Conservation (phyloP, 2,329 filamentous ascomycete species). For the Colletotrichum sp. region DNA sequence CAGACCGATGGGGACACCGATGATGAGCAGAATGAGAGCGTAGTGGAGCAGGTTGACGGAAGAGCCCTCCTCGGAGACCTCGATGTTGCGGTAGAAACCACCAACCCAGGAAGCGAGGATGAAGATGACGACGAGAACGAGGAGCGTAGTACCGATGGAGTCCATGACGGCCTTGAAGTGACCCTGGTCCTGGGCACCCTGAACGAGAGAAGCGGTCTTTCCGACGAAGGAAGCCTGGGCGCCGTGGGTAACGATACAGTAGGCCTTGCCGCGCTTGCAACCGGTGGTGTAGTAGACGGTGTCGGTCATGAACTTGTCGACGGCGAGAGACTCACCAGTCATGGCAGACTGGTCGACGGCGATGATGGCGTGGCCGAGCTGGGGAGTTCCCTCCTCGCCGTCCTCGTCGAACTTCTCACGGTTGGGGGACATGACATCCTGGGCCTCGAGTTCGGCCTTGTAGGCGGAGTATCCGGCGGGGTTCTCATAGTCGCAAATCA, state of each 20-base stretch:
- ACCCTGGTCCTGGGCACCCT: conserved; percentile 77
- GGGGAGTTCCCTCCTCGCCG: conserved; percentile 56
- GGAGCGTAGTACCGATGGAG: conserved; percentile 75
- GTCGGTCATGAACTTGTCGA: conserved; percentile 81
- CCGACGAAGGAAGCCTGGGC: conserved; percentile 79
- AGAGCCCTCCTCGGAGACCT: conserved; percentile 53
- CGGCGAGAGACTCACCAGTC: conserved; percentile 80
- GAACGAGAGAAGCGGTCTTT: conserved; percentile 75
- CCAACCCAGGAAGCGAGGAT: conserved; percentile 79
- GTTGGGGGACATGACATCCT: conserved; percentile 40
- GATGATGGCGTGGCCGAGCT: conserved; percentile 70
- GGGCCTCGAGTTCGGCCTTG: conserved; percentile 66
- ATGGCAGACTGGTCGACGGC: conserved; percentile 82
- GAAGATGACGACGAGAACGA: conserved; percentile 80
- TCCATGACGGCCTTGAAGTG: conserved; percentile 88
- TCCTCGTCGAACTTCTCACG: conserved; percentile 59
- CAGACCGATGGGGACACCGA: conserved; percentile 81
- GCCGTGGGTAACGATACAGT: conserved; percentile 70
- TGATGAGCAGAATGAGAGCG: conserved; percentile 74
- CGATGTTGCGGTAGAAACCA: conserved; percentile 78
- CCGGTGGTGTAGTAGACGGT: conserved; percentile 80
- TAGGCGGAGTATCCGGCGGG: conserved; percentile 60
- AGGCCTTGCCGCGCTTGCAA: conserved; percentile 82
- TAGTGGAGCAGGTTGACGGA: conserved; percentile 72
- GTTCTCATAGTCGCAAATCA: conserved; percentile 73